Conservation (phyloP, 495 filamentous ascomycete genomes). For the Tuber calosporum region DNA sequence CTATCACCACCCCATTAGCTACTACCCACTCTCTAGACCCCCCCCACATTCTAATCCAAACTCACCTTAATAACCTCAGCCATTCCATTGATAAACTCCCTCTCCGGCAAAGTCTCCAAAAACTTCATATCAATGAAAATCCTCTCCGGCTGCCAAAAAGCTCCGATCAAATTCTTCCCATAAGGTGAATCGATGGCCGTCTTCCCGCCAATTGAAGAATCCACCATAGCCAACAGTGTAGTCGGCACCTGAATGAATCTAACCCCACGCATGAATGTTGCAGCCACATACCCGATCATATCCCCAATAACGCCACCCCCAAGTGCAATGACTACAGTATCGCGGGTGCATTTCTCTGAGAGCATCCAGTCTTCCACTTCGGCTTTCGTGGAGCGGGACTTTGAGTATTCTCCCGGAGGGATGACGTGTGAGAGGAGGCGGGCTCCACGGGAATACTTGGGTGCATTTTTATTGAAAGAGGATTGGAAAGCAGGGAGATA, state of each 20-base stretch:
- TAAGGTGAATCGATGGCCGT: constrained; percentile 96
- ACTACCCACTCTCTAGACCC: neutral
- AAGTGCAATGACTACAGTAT: constrained; percentile 88
- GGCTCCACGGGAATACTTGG: constrained; percentile 48
- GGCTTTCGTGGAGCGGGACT: constrained; percentile 84
- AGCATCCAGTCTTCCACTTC: constrained; percentile 98
- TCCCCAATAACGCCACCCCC: constrained; percentile 98
- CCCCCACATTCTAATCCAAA: neutral
- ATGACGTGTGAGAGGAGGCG: constrained; percentile 81
- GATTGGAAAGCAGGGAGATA: constrained; percentile 72
- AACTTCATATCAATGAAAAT: constrained; percentile 94
- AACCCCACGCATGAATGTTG: constrained; percentile 96
- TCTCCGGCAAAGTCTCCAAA: constrained; percentile 78
- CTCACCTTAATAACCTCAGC: constrained; percentile 83
- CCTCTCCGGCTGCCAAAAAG: constrained; percentile 91
- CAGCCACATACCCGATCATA: constrained; percentile 92
- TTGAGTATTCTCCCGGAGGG: constrained; percentile 85
- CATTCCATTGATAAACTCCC: constrained; percentile 98
- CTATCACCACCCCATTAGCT: constrained; percentile 41
- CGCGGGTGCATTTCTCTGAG: constrained; percentile 78
- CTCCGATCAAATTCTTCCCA: constrained; percentile 91
- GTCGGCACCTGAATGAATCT: constrained; percentile 95
- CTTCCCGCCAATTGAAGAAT: constrained; percentile 96
- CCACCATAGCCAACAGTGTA: constrained; percentile 91
- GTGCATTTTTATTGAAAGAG: constrained; percentile 56